Percentiles rank a stretch among this genome's conserved stretches.
phyloP scores from a whole-genome alignment of 2,329 filamentous ascomycete species.

The Fusarium cicatricum region DNA sequence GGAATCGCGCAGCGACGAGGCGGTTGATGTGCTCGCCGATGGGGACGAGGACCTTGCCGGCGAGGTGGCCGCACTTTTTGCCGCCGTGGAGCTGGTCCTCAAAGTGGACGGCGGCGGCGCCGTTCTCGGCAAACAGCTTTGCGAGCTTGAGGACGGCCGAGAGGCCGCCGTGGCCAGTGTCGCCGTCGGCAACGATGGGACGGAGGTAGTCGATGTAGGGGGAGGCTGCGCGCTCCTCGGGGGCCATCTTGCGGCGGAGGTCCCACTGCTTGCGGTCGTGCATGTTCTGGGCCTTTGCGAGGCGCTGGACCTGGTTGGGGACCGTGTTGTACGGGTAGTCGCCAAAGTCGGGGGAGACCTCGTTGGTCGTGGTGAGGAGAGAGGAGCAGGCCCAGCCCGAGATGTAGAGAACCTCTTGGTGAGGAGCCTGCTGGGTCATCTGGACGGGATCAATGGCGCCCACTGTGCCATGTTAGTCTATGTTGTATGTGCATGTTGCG shows the following conservation, averaged over 20 bases:
- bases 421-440: constrained; percentile 97
- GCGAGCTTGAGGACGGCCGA: constrained; percentile 94
- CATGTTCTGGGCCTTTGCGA: constrained; percentile 96
- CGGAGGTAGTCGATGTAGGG: constrained; percentile 93
- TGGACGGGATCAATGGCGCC: constrained; percentile 98
- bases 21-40: constrained; percentile 97
- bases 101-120: constrained; percentile 94
- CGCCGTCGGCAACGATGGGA: constrained; percentile 94
- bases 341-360: constrained; percentile 96
- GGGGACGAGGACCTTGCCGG: constrained; percentile 94
- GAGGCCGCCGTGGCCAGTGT: constrained; percentile 93
- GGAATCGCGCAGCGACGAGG: constrained; percentile 88
- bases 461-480: constrained; percentile 62
- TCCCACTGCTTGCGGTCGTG: constrained; percentile 98
- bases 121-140: constrained; percentile 97
- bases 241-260: constrained; percentile 76
- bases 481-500: background rate
- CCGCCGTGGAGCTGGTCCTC: constrained; percentile 98
- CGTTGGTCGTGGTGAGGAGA: constrained; percentile 91
- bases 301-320: constrained; percentile 94
- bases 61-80: constrained; percentile 97
- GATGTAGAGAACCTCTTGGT: constrained; percentile 95
- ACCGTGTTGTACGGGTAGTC: constrained; percentile 99
- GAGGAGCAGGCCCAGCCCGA: constrained; percentile 98
- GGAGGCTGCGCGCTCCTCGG: constrained; percentile 75